phyloP scores from a whole-genome alignment of 805 yeast species.

The Jamesozyma jinghongensis region DNA sequence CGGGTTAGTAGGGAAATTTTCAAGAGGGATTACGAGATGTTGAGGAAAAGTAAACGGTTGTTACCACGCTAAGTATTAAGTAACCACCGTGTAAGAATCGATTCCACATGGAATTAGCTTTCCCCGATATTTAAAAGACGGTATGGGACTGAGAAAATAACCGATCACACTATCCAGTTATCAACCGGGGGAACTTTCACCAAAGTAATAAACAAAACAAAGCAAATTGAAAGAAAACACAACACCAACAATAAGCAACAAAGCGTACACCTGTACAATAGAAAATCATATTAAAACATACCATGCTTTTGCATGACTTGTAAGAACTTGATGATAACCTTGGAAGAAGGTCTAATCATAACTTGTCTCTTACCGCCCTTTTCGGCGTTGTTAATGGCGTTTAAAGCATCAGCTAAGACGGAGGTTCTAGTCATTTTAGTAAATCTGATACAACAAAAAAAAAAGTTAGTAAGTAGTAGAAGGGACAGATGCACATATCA shows the following conservation, averaged over 20 bases:
- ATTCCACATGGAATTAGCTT: conserved; percentile 42
- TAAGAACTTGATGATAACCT: conserved; percentile 92
- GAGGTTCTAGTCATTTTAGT: conserved; percentile 92
- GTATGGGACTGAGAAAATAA: conserved; percentile 61
- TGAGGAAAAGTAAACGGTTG: conserved; percentile 62
- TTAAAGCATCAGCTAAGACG: conserved; percentile 96
- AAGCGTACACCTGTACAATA: not conserved
- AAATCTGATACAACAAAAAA: not conserved
- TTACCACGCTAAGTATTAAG: conserved; percentile 17
- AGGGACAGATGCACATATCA: no score
- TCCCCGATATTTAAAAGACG: conserved; percentile 98
- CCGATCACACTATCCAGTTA: conserved; percentile 96
- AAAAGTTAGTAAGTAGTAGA: not conserved
- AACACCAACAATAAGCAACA: not conserved
- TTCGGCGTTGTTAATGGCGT: conserved; percentile 97
- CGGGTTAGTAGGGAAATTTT: not conserved
- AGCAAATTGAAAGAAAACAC: not conserved
- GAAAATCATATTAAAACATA: conserved; percentile 14
- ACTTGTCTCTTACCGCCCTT: conserved; percentile 99
- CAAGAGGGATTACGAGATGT: conserved; percentile 31
- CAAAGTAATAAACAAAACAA: no score
- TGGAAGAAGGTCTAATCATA: conserved; percentile 93
- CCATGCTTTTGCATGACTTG: conserved; percentile 97
- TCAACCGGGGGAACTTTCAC: conserved; percentile 63
- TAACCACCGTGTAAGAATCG: conserved; percentile 56